Percentiles rank a stretch among this genome's conserved stretches.
Evolutionary conservation across 345 rosid species (phyloP).

Genomic region (Pugionium cornutum): DNA sequence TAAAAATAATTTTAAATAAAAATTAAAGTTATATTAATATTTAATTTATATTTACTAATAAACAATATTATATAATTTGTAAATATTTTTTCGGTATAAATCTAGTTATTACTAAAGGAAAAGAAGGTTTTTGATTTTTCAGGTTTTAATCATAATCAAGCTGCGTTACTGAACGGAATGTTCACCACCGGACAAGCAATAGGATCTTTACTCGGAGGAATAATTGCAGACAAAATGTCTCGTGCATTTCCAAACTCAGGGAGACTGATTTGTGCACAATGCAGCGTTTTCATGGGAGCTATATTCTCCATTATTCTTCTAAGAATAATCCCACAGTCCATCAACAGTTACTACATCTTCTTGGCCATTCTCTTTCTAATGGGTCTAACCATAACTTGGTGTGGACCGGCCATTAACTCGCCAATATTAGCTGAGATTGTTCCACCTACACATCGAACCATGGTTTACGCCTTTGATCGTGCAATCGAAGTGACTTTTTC

Average conservation of each 20-base stretch:
- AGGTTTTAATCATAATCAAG: constrained; percentile 71
- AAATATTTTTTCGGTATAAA: no score
- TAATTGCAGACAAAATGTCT: constrained; percentile 70
- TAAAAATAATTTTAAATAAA: no score
- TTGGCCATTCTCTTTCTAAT: constrained; percentile 64
- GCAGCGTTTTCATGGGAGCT: constrained; percentile 84
- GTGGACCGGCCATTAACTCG: constrained; percentile 71
- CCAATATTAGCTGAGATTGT: constrained; percentile 92
- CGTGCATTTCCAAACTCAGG: constrained; percentile 63
- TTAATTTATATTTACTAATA: no score
- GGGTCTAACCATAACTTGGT: constrained; percentile 88
- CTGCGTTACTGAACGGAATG: constrained; percentile 68
- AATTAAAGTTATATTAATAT: no score
- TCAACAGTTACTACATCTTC: constrained; percentile 56
- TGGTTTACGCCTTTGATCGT: constrained; percentile 91
- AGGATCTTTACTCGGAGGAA: constrained; percentile 72
- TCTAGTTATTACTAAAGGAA: no score
- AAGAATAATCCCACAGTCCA: constrained; percentile 65
- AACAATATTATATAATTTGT: no score
- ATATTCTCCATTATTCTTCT: constrained; percentile 77
- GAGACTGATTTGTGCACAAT: constrained; percentile 78
- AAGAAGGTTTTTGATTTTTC: neutral
- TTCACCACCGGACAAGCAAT: constrained; percentile 72
- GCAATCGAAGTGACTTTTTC: constrained; percentile 83
- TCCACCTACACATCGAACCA: constrained; percentile 76